A percentile compares a stretch with the other conserved stretches of the same genome.
These are phyloP conservation scores for Globisporangium parvum DNA, from an alignment of 352 stramenopile species.

Conservation along the genomic window DNA sequence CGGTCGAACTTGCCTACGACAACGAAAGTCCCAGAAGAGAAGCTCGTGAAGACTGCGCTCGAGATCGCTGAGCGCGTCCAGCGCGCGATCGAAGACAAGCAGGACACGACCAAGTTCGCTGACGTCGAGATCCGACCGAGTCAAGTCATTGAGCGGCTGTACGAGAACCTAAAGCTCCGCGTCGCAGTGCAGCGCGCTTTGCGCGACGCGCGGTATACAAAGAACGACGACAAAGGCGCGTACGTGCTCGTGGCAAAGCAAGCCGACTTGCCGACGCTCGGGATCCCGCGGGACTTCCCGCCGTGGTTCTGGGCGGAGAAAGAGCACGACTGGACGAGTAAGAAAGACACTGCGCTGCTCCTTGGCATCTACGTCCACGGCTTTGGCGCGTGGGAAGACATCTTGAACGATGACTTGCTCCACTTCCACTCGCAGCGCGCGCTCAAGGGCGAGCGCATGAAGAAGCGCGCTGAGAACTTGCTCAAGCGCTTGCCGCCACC, in stretches of 20 bases:
- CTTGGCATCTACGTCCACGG: constrained; percentile 82
- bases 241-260: constrained; percentile 74
- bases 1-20: constrained; percentile 46
- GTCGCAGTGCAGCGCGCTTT: constrained; percentile 76
- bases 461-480: constrained; percentile 80
- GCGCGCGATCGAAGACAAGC: constrained; percentile 45
- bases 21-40: constrained; percentile 53
- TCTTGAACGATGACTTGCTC: constrained; percentile 76
- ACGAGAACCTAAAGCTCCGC: constrained; percentile 83
- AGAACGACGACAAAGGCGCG: constrained; percentile 45
- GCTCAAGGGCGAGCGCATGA: constrained; percentile 76
- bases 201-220: constrained; percentile 31
- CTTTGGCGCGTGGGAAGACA: constrained; percentile 84
- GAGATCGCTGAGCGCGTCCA: constrained; percentile 60
- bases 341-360: constrained; percentile 75
- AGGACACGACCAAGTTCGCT: constrained; percentile 69
- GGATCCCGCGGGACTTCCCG: constrained; percentile 55
- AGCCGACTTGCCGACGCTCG: constrained; percentile 55
- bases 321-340: constrained; percentile 72
- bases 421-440: constrained; percentile 75
- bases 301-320: constrained; percentile 77
- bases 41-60: constrained; percentile 43
- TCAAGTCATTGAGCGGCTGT: constrained; percentile 75
- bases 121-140: constrained; percentile 73
- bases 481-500: constrained; percentile 67